Base-by-base conservation (phyloP, 129 eudicot species). In the Glebionis coronaria region DNA sequence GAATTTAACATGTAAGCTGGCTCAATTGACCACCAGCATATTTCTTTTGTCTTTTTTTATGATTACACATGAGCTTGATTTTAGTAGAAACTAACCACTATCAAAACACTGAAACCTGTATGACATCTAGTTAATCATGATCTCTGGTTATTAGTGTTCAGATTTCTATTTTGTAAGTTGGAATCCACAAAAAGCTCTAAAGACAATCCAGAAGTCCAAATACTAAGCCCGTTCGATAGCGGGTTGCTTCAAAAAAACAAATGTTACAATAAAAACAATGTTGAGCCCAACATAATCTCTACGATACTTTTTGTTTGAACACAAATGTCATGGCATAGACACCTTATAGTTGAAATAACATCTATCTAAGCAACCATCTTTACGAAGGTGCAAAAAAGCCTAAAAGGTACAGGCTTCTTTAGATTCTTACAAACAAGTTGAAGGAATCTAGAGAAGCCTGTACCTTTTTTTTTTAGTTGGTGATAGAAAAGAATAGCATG, bases 201-300 rank as follows among this genome's bases (percentile, higher is more conserved):
- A n/a, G 5, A 28, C 11, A 9, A 31, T 42, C 67, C 18, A 62
- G 18, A 11, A 15, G 23, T 53, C 71, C 42, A 66, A 27, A 66
- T 16, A 66, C 70, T 9, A 49, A 50, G 15, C 44, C 15, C 31
- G 14, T 50, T 50, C 2, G 18, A 31, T 46, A 47, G 58, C 13
- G 15, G 71, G 10, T 62, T 42, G 25, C 42, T 62, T 62, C 42
- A 62, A 40, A 27, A 38, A 62, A 29, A 52, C 7, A 62, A 42
- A 9, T 40, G 11, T 27, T 62, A 42, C 7, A 61, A 61, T 20
- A 18, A 38, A 62, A 19, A 19, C 51, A 62, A 40, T 49, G 35
- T 9, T 13, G 18, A 3, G 29, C 31, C 52, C 46, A 14, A 62
- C 12, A 62, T 35, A 6, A 35, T 6, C 8, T 9, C 42, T 8